These are phyloP conservation scores for Penicillium paneum DNA, from an alignment of 2,329 filamentous ascomycete species.

Conservation along the genomic window DNA sequence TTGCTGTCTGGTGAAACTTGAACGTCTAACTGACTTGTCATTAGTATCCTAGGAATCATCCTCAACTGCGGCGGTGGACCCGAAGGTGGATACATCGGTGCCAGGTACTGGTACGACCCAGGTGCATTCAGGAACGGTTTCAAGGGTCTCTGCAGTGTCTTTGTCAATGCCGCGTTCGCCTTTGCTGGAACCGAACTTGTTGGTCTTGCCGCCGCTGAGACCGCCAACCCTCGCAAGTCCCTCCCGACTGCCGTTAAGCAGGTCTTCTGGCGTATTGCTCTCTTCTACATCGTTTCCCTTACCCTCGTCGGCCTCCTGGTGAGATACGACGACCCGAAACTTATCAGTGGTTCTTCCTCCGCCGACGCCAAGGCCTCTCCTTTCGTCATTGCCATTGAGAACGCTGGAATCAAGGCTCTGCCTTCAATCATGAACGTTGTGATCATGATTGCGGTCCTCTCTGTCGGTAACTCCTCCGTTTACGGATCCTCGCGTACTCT, in stretches of 20 bases:
- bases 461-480: conserved; percentile 86
- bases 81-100: conserved; percentile 73
- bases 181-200: conserved; percentile 63
- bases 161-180: conserved; percentile 62
- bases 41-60: conserved; percentile 76
- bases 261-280: conserved; percentile 88
- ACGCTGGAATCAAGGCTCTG: conserved; percentile 75
- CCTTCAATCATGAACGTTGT: conserved; percentile 93
- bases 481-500: conserved; percentile 90
- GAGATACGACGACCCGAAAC: conserved; percentile 63
- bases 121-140: conserved; percentile 71
- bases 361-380: conserved; percentile 74
- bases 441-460: conserved; percentile 84
- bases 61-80: conserved; percentile 79
- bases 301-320: conserved; percentile 79
- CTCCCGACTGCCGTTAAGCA: conserved; percentile 86
- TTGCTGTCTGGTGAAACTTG: background rate
- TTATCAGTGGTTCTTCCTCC: conserved; percentile 58
- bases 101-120: conserved; percentile 69
- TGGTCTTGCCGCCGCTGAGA: conserved; percentile 59
- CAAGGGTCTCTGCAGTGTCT: conserved; percentile 62
- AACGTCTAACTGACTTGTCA: conserved; percentile 15
- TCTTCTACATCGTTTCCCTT: conserved; percentile 85
- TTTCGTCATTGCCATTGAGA: conserved; percentile 87
- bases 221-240: conserved; percentile 61